Evolutionary conservation across 805 yeast species (phyloP).

Genomic region (Lipomyces spencermartinsiae): DNA sequence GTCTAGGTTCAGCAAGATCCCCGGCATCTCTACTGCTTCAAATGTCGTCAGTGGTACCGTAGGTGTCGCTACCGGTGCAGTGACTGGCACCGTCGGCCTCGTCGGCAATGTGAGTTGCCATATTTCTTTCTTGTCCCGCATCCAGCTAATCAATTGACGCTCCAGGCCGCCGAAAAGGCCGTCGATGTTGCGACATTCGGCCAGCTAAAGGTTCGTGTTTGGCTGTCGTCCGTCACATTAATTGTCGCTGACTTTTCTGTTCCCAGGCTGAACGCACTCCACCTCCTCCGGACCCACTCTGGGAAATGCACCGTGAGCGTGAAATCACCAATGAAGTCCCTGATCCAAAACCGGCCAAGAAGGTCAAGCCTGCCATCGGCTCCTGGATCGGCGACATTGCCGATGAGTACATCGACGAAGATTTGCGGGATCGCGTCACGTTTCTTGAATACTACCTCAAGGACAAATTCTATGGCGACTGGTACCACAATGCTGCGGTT

Average conservation of each 20-base stretch:
- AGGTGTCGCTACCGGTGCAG: slow-evolving; percentile 24
- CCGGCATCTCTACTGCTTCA: slow-evolving; percentile 20
- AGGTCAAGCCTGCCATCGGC: slow-evolving; percentile 15
- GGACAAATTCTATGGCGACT: slow-evolving; percentile 83
- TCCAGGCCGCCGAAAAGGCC: slow-evolving; percentile 33
- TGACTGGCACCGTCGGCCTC: slow-evolving; percentile 7
- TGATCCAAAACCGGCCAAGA: not conserved
- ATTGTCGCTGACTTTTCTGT: not conserved
- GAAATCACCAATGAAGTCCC: slow-evolving; percentile 1
- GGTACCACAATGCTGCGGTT: slow-evolving; percentile 90
- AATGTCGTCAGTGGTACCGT: slow-evolving; percentile 27
- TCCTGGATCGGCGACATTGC: slow-evolving; percentile 27
- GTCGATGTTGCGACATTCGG: slow-evolving; percentile 32
- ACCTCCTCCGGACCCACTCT: slow-evolving; percentile 29
- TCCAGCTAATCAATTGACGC: not conserved
- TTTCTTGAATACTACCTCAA: slow-evolving; percentile 78
- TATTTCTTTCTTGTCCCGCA: not conserved
- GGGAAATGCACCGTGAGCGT: slow-evolving; percentile 32
- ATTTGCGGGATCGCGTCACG: slow-evolving; percentile 58
- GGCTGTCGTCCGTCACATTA: not conserved
- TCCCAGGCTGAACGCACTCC: slow-evolving; percentile 25
- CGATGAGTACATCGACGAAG: slow-evolving; percentile 27
- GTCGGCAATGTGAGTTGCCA: slow-evolving; percentile 17
- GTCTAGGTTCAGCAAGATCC: slow-evolving; percentile 23
- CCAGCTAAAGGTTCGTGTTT: slow-evolving; percentile 15